Conservation (phyloP, 768 basidiomycete genomes). For the Termitomyces sp. region DNA sequence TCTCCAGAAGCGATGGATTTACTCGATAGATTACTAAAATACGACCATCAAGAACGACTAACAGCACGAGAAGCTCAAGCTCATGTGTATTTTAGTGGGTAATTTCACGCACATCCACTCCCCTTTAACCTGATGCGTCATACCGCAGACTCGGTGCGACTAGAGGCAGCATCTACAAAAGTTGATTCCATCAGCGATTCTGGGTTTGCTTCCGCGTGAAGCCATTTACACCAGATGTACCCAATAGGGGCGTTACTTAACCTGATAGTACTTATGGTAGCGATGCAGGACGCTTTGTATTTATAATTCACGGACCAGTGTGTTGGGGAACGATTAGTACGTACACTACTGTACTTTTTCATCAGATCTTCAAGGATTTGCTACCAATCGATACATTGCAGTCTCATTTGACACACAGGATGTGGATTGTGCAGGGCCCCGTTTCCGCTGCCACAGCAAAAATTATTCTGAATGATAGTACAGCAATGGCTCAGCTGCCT, state of each 20-base stretch:
- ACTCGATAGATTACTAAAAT: slow-evolving; percentile 61
- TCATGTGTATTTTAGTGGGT: slow-evolving; percentile 62
- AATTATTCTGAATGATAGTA: too few species aligned
- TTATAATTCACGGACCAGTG: slow-evolving; percentile 8
- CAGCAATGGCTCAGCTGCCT: too few species aligned
- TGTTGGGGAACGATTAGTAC: slow-evolving; percentile 8
- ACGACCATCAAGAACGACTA: slow-evolving; percentile 66
- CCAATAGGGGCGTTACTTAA: not conserved
- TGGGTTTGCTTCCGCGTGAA: slow-evolving; percentile 40
- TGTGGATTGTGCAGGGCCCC: too few species aligned
- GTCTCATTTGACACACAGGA: slow-evolving; percentile 12
- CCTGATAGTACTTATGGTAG: slow-evolving; percentile 8
- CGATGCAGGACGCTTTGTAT: slow-evolving; percentile 13
- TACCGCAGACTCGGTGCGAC: slow-evolving; percentile 42
- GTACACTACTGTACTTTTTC: slow-evolving; percentile 12
- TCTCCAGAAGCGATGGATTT: slow-evolving; percentile 64
- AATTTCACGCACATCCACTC: slow-evolving; percentile 10
- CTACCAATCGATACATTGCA: not conserved
- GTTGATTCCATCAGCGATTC: slow-evolving; percentile 46
- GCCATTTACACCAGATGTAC: not conserved
- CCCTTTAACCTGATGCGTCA: slow-evolving; percentile 10
- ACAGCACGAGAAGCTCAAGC: slow-evolving; percentile 66
- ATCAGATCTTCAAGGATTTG: slow-evolving; percentile 14
- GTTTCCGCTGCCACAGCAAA: too few species aligned
- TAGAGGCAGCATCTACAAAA: slow-evolving; percentile 42